Percentiles rank a stretch among this genome's conserved stretches.
Evolutionary conservation across 345 rosid genomes (phyloP).

Genomic region (Punica granatum): DNA sequence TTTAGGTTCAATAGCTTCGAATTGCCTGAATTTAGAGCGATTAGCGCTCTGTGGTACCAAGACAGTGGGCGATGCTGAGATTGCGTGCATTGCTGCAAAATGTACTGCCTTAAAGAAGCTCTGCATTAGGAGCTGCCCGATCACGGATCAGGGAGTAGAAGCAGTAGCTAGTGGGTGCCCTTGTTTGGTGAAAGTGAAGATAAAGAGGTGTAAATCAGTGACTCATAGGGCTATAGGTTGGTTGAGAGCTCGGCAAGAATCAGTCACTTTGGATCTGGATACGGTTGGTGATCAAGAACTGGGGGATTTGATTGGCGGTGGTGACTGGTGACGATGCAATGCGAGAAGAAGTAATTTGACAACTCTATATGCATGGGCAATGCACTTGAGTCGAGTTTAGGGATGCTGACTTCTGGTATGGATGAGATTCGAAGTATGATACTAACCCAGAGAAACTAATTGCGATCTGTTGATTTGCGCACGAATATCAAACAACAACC

Average conservation of each 20-base stretch:
- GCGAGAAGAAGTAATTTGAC: too few species aligned
- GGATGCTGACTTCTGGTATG: too few species aligned
- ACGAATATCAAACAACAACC: too few species aligned
- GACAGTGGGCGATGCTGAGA: slow-evolving; percentile 58
- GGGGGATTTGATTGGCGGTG: too few species aligned
- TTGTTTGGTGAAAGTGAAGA: slow-evolving; percentile 67
- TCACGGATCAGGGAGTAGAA: slow-evolving; percentile 56
- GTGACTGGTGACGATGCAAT: too few species aligned
- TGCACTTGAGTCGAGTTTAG: too few species aligned
- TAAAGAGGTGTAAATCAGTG: slow-evolving; percentile 72
- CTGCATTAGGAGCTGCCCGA: slow-evolving; percentile 61
- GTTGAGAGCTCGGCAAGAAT: slow-evolving; percentile 23
- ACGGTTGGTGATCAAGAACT: slow-evolving; percentile 30
- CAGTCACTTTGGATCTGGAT: slow-evolving; percentile 55
- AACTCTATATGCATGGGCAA: too few species aligned
- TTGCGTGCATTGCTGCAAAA: slow-evolving; percentile 58
- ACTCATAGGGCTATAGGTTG: slow-evolving; percentile 22
- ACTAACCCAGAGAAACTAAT: too few species aligned
- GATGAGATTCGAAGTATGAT: too few species aligned
- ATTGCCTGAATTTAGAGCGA: slow-evolving; percentile 58
- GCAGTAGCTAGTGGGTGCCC: slow-evolving; percentile 69
- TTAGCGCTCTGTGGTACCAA: slow-evolving; percentile 71
- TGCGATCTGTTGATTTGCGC: too few species aligned
- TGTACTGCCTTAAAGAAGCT: slow-evolving; percentile 65
- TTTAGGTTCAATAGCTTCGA: slow-evolving; percentile 46